phyloP scores from a whole-genome alignment of 148 eudicot species.

The Limonium bicolor region DNA sequence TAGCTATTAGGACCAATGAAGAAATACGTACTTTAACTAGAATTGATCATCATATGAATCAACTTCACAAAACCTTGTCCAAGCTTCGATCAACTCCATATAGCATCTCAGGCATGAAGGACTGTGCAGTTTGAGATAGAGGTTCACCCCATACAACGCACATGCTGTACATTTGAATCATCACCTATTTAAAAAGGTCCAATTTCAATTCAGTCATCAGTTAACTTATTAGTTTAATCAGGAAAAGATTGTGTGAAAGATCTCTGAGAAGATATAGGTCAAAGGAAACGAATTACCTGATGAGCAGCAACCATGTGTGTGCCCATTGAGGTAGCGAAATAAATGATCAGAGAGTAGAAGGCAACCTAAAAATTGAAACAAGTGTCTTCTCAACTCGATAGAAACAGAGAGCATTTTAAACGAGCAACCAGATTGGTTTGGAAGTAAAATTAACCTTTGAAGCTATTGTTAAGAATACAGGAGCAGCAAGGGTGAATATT shows the following conservation, averaged over 20 bases:
- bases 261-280: no score
- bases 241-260: no score
- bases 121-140: conserved; percentile 94
- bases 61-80: conserved; percentile 38
- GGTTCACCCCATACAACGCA: conserved; percentile 93
- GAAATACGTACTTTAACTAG: no score
- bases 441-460: conserved; percentile 88
- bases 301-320: conserved; percentile 87
- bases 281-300: conserved; percentile 34
- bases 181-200: conserved; percentile 30
- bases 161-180: conserved; percentile 70
- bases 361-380: conserved; percentile 30
- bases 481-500: conserved; percentile 70
- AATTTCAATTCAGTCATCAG: neutral
- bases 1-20: neutral
- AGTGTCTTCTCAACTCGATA: neutral
- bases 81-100: conserved; percentile 72
- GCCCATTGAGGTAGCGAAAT: conserved; percentile 92
- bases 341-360: conserved; percentile 70
- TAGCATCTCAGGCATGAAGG: conserved; percentile 93
- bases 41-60: neutral
- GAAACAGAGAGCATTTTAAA: neutral
- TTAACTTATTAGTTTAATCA: no score
- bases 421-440: neutral
- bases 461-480: conserved; percentile 72